These are phyloP conservation scores for Dactylonectria macrodidyma DNA, from an alignment of 2,329 filamentous ascomycete species.

Conservation along the genomic window DNA sequence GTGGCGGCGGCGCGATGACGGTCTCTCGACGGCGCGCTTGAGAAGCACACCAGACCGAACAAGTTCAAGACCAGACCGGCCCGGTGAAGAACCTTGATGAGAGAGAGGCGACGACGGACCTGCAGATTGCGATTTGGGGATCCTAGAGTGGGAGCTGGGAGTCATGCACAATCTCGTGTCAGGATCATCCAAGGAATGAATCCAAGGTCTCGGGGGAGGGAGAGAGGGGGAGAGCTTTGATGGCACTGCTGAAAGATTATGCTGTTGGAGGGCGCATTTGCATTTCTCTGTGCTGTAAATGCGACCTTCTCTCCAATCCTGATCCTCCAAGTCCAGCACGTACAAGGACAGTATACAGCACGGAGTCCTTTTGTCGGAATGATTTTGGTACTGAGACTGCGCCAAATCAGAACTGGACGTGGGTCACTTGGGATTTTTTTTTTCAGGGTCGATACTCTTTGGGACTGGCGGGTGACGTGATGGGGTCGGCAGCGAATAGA, in stretches of 20 bases:
- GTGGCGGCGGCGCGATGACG: conserved; percentile 39
- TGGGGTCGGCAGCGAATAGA: conserved; percentile 39
- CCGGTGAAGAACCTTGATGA: conserved; percentile 28
- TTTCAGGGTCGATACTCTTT: conserved; percentile 19
- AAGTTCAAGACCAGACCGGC: conserved; percentile 25
- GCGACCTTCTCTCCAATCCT: neutral
- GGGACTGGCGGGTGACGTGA: conserved; percentile 35
- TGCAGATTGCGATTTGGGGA: neutral
- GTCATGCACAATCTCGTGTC: neutral
- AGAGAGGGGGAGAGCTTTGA: neutral
- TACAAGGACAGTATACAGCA: neutral
- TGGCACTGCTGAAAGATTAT: neutral
- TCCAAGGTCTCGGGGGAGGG: neutral
- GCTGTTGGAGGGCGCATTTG: neutral
- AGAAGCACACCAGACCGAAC: conserved; percentile 30
- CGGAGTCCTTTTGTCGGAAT: neutral
- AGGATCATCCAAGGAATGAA: neutral
- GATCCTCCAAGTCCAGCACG: neutral
- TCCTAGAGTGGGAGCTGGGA: no score
- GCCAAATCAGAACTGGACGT: neutral
- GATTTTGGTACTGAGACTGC: neutral
- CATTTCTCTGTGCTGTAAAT: neutral
- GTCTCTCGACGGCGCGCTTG: conserved; percentile 39
- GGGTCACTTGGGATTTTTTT: neutral
- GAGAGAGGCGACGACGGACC: conserved; percentile 1